Conservation (phyloP, 495 filamentous ascomycete species). For the Lasiosphaeria miniovina region DNA sequence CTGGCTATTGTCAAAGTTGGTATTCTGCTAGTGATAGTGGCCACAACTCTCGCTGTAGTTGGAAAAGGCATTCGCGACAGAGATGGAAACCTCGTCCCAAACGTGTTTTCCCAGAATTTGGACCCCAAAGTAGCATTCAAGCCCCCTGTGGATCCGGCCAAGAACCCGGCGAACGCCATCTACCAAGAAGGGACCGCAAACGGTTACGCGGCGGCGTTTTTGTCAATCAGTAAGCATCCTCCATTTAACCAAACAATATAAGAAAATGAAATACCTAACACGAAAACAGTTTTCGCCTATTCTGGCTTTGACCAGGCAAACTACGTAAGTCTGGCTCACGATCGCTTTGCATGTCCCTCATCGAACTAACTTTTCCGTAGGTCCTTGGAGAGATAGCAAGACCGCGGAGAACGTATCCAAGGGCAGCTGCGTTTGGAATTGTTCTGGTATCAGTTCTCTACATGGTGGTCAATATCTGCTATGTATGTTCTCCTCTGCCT, state of each 20-base stretch:
- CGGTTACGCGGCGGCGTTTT: conserved; percentile 33
- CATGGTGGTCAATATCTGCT: conserved; percentile 45
- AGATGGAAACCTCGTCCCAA: conserved; percentile 2
- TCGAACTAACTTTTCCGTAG: no score
- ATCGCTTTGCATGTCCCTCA: no score
- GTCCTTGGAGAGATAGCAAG: conserved; percentile 43
- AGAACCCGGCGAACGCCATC: conserved; percentile 13
- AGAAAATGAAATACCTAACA: neutral
- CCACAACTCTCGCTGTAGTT: conserved; percentile 6
- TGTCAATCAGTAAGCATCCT: conserved; percentile 24
- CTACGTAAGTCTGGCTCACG: conserved; percentile 21
- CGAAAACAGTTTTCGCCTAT: conserved; percentile 30
- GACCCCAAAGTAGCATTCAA: conserved; percentile 8
- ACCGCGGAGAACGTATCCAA: conserved; percentile 41
- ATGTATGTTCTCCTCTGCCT: conserved; percentile 28
- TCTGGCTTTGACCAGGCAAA: conserved; percentile 43
- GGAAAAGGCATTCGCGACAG: conserved; percentile 2
- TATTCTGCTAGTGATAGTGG: conserved; percentile 34
- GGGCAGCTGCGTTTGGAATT: conserved; percentile 32
- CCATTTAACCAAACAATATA: neutral
- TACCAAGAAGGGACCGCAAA: conserved; percentile 29
- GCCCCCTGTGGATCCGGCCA: neutral
- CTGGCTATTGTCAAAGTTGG: conserved; percentile 48
- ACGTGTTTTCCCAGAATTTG: conserved; percentile 3
- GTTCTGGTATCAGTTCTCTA: conserved; percentile 35